Base-by-base conservation (phyloP, 1,284 basidiomycete species). In the Ceratobasidium sp. region DNA sequence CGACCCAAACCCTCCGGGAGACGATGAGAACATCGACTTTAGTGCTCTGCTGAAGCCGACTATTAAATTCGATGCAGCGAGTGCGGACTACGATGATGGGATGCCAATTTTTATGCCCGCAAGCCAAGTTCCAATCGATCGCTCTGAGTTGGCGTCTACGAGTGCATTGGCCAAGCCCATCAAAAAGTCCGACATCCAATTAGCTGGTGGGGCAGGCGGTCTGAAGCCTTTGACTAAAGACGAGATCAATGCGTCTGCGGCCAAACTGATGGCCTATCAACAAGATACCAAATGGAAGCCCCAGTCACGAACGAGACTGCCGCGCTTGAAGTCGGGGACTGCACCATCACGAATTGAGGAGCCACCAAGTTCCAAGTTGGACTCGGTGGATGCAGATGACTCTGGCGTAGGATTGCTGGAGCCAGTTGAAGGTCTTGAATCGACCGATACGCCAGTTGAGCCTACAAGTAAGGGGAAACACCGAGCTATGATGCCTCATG, bases 101-200 rank as follows among this genome's bases (percentile, higher is more conserved):
- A 66, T 66, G 62, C 62, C 62, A n/a, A 46, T 39, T 3, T 66
- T 66, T 27, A 56, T 66, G 62, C 62, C 62, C 14, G 62, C 62
- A 14, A 66, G 62, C 41, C 62, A 66, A 21, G 62, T 66, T 13
- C 50, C 62, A 11, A 54, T 54, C 16, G 62, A 66, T 23, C 23
- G 52, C 8, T 56, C 52, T n/a, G 50, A 66, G 16, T 27, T 66
- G 11, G 21, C 50, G 11, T 54, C 50, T 1, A 16, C 39, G 9
- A 27, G 39, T 33, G 25, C 29, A 1, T 66, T 25, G 2, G 19
- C 27, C 7, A 56, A 56, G 23, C 52, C 62, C 1, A 3, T 19
- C 16, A 66, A 21, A 46, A 66, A 56, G 19, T 13, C 33, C 13
- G 41, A 56, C n/a, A 56, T 66, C 9, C n/a, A 66, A 29, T 27